Conservation (phyloP, 768 basidiomycete genomes). For the Termitomyces titanicus region DNA sequence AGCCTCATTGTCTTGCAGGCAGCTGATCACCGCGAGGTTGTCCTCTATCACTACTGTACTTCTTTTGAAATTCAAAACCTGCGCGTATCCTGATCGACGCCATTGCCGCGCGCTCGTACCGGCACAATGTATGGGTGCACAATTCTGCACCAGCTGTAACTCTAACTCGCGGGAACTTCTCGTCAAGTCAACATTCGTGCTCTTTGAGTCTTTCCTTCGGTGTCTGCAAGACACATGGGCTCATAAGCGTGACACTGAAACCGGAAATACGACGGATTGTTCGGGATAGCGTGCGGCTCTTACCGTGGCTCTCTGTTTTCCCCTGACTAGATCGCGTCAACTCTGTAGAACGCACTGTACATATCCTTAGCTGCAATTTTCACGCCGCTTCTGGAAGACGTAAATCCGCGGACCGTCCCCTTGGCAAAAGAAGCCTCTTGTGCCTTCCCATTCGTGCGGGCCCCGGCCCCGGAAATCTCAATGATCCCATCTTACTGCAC, state of each 20-base stretch:
- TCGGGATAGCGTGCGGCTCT: neutral
- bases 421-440: conserved; percentile 25
- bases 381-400: conserved; percentile 10
- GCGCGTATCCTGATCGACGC: conserved; percentile 10
- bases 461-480: conserved; percentile 31
- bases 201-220: neutral
- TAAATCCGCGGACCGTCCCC: conserved; percentile 39
- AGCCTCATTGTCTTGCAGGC: neutral
- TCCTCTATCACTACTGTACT: conserved; percentile 1
- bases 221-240: neutral
- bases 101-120: conserved; percentile 17
- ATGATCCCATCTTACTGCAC: conserved; percentile 30
- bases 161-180: neutral
- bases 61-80: conserved; percentile 9
- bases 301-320: no score
- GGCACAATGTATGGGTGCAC: conserved; percentile 16
- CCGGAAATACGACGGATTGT: neutral
- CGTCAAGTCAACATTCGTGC: neutral
- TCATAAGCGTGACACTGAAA: neutral
- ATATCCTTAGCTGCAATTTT: neutral
- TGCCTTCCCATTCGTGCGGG: conserved; percentile 29
- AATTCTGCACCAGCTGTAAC: conserved; percentile 1
- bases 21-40: conserved; percentile 5
- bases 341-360: neutral
- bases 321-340: neutral